A percentile compares a stretch with the other conserved stretches of the same genome.
Evolutionary conservation across 1,139 yeast species (phyloP).

Genomic region (Eremothecium coryli): DNA sequence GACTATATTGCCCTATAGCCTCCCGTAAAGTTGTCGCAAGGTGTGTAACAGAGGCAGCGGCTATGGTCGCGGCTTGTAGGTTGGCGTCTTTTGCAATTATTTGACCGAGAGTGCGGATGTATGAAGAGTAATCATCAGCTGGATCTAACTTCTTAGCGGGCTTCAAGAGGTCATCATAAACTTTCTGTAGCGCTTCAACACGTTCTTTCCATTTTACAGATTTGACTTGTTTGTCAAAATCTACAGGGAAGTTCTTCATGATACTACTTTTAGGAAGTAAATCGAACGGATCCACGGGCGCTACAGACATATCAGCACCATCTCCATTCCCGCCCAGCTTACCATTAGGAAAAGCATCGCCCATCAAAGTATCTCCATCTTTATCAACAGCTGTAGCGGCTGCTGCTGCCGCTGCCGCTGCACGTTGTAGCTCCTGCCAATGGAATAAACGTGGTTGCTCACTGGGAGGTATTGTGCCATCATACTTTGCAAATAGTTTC

Average conservation of each 20-base stretch:
- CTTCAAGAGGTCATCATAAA: conserved; percentile 39
- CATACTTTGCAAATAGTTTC: conserved; percentile 51
- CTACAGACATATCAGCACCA: conserved; percentile 4
- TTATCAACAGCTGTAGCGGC: conserved; percentile 28
- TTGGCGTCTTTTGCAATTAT: conserved; percentile 77
- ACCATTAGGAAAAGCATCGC: conserved; percentile 18
- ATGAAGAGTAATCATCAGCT: conserved; percentile 56
- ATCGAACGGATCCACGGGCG: conserved; percentile 44
- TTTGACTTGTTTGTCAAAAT: conserved; percentile 45
- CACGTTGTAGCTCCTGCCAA: conserved; percentile 33
- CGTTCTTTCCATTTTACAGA: conserved; percentile 88
- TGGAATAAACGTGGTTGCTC: conserved; percentile 20
- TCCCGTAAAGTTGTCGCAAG: conserved; percentile 60
- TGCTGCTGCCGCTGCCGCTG: conserved; percentile 17
- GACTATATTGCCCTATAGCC: conserved; percentile 46
- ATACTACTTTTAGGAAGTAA: conserved; percentile 53
- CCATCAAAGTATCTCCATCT: conserved; percentile 40
- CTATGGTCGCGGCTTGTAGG: conserved; percentile 73
- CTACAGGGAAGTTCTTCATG: conserved; percentile 53
- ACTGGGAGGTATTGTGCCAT: conserved; percentile 12
- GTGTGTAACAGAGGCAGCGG: conserved; percentile 58
- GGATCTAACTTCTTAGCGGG: conserved; percentile 37
- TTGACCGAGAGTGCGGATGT: conserved; percentile 55
- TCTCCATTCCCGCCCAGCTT: conserved; percentile 8
- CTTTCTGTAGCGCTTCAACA: conserved; percentile 73